phyloP scores from a whole-genome alignment of 805 yeast genomes.

The Saccharomyces cerevisiae region DNA sequence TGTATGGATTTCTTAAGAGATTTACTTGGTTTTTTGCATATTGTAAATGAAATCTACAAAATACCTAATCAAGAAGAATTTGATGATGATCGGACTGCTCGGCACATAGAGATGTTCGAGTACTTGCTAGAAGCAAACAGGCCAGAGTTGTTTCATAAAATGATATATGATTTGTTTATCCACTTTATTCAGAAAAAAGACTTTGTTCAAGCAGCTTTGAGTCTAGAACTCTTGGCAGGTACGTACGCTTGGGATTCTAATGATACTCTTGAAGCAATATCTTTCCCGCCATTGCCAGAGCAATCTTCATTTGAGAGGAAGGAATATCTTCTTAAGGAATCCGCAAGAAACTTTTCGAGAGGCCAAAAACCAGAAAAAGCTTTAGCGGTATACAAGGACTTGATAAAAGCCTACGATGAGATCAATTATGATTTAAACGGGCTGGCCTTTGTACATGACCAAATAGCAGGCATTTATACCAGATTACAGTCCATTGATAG shows the following conservation, averaged over 20 bases:
- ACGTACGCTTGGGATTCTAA: slow-evolving; percentile 69
- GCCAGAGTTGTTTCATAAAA: slow-evolving; percentile 74
- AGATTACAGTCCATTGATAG: slow-evolving; percentile 63
- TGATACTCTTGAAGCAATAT: slow-evolving; percentile 44
- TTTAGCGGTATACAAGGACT: slow-evolving; percentile 65
- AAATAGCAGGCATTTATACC: slow-evolving; percentile 58
- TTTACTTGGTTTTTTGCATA: slow-evolving; percentile 52
- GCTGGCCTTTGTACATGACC: slow-evolving; percentile 59
- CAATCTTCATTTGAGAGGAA: slow-evolving; percentile 77
- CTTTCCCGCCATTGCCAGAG: slow-evolving; percentile 65
- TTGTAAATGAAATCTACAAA: slow-evolving; percentile 55
- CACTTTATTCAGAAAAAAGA: slow-evolving; percentile 52
- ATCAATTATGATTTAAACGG: slow-evolving; percentile 70
- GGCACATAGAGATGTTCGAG: slow-evolving; percentile 64
- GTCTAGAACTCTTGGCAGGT: slow-evolving; percentile 67
- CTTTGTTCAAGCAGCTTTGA: slow-evolving; percentile 73
- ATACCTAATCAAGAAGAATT: slow-evolving; percentile 79
- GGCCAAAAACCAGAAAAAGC: slow-evolving; percentile 78
- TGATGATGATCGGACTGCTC: slow-evolving; percentile 80
- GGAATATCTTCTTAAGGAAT: slow-evolving; percentile 58
- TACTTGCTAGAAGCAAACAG: slow-evolving; percentile 68
- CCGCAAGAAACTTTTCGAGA: slow-evolving; percentile 58
- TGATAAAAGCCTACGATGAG: slow-evolving; percentile 64
- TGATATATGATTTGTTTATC: slow-evolving; percentile 65
- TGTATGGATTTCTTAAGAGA: slow-evolving; percentile 45